Conservation (phyloP, 139 green algal species). For the Chlamydomonas incerta region DNA sequence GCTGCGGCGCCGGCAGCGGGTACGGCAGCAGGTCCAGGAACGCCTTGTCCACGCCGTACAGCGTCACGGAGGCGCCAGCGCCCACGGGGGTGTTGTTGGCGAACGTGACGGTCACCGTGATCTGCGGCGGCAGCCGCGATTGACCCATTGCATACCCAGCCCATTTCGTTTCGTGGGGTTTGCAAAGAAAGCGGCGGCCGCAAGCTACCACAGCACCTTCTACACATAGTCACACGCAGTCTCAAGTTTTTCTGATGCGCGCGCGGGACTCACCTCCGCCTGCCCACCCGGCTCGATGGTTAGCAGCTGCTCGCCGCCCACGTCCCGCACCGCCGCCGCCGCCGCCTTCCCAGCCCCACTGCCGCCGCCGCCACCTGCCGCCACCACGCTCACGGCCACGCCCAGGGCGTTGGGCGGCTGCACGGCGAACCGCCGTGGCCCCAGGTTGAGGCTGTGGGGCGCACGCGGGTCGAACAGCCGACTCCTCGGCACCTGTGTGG, state of each 20-base stretch:
- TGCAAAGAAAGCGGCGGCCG: no score
- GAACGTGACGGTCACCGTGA: constrained; percentile 14
- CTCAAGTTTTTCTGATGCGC: no score
- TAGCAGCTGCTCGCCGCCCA: background rate
- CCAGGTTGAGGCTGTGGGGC: constrained; percentile 1
- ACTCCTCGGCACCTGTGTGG: no score
- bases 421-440: background rate
- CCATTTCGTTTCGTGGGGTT: no score
- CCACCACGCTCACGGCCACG: background rate
- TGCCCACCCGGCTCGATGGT: background rate
- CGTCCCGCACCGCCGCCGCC: background rate
- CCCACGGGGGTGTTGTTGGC: background rate
- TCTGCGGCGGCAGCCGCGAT: constrained; percentile 6
- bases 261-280: background rate
- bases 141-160: no score
- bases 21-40: constrained; percentile 70
- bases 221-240: no score
- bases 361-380: no score
- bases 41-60: constrained; percentile 67
- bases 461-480: constrained; percentile 50
- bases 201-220: no score
- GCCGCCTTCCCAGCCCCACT: no score
- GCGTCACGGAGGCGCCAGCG: constrained; percentile 45
- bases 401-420: background rate
- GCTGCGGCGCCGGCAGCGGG: constrained; percentile 45